A percentile compares a stretch with the other conserved stretches of the same genome.
Conservation (phyloP, 2,329 filamentous ascomycete species). For the Chrysoporthe austroafricana region DNA sequence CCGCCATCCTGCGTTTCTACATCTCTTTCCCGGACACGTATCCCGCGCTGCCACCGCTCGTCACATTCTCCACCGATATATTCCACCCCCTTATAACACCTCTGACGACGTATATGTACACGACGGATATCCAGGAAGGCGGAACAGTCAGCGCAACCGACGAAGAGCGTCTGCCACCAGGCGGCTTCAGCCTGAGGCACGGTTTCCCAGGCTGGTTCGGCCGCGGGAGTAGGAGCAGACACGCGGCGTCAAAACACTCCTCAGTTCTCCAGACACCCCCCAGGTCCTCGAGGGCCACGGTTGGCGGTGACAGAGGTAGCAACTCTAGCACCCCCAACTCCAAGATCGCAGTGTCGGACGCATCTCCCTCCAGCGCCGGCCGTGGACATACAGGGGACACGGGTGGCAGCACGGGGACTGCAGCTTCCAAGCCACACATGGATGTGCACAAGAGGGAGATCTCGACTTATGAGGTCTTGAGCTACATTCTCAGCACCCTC, state of each 20-base stretch:
- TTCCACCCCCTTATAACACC: constrained; percentile 95
- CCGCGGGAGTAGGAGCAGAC: constrained; percentile 53
- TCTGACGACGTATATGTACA: constrained; percentile 92
- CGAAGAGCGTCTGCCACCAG: constrained; percentile 80
- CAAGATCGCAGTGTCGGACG: constrained; percentile 35
- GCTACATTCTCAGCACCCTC: constrained; percentile 83
- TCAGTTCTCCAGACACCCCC: constrained; percentile 30
- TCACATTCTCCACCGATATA: constrained; percentile 89
- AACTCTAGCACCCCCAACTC: constrained; percentile 39
- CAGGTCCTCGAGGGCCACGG: constrained; percentile 32
- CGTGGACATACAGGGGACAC: constrained; percentile 9
- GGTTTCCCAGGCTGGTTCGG: constrained; percentile 91
- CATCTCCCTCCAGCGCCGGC: constrained; percentile 33
- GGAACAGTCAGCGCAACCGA: constrained; percentile 84
- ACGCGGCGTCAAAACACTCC: constrained; percentile 46
- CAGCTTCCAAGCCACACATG: constrained; percentile 42
- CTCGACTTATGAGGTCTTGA: constrained; percentile 70
- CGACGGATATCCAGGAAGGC: constrained; percentile 73
- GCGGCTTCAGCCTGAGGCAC: constrained; percentile 86
- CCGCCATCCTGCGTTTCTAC: constrained; percentile 86
- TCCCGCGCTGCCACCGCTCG: constrained; percentile 76
- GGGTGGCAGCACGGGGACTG: background rate
- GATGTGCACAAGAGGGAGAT: constrained; percentile 48
- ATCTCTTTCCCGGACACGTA: constrained; percentile 85
- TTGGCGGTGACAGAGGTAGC: constrained; percentile 30